Percentiles rank a stretch among this genome's conserved stretches.
These are phyloP conservation scores for Teunomyces atbi DNA, from an alignment of 805 yeast species.

Conservation along the genomic window DNA sequence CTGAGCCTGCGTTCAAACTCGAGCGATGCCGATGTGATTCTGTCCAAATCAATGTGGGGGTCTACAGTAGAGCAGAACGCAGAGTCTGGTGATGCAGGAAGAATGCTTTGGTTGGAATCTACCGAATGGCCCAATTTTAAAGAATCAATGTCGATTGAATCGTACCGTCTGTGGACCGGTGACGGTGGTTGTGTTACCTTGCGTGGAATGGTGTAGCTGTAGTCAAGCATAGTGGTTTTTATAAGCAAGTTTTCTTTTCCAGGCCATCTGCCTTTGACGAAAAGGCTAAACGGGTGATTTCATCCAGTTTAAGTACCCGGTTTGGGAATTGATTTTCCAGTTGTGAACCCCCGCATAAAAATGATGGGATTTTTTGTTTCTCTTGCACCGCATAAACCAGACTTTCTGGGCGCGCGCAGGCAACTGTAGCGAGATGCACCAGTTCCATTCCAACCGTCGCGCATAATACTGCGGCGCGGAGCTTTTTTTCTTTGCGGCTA, in stretches of 20 bases:
- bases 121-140: neutral
- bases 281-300: neutral
- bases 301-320: neutral
- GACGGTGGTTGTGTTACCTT: neutral
- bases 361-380: neutral
- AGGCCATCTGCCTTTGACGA: neutral
- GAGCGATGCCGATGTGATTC: slow-evolving; percentile 4
- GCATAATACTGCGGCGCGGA: neutral
- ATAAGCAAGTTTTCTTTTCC: neutral
- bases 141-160: neutral
- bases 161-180: neutral
- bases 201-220: slow-evolving; percentile 1
- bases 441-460: neutral
- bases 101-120: neutral
- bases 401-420: neutral
- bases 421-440: neutral
- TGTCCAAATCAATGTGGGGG: slow-evolving; percentile 9
- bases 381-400: neutral
- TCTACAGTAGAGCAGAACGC: neutral
- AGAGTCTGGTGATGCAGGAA: neutral
- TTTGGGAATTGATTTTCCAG: neutral
- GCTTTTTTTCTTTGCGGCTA: too few relatives aligned
- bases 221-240: neutral
- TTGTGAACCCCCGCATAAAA: neutral
- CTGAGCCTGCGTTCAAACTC: slow-evolving; percentile 4